These are phyloP conservation scores for Microcyclospora pomicola DNA, from an alignment of 2,329 filamentous ascomycete genomes.

Conservation along the genomic window DNA sequence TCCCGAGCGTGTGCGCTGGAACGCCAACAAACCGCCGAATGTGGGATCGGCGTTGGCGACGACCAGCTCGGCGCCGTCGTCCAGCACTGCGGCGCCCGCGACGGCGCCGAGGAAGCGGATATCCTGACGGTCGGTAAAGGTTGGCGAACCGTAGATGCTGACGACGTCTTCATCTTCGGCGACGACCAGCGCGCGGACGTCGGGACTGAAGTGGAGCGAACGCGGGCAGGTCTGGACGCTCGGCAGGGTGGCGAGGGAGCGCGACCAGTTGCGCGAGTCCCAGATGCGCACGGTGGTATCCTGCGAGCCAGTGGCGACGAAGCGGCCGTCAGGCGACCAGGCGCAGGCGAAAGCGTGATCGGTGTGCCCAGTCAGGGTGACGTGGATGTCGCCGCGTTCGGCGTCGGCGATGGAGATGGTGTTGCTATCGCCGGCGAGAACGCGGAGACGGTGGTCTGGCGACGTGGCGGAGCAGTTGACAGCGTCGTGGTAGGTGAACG, in stretches of 20 bases:
- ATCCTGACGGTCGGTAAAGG: conserved; percentile 51
- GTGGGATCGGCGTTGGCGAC: conserved; percentile 52
- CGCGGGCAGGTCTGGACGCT: conserved; percentile 57
- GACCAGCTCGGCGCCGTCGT: conserved; percentile 53
- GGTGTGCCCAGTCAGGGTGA: conserved; percentile 41
- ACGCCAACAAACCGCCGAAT: conserved; percentile 46
- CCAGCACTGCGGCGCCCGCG: conserved; percentile 52
- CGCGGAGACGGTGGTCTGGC: conserved; percentile 55
- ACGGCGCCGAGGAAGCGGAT: conserved; percentile 65
- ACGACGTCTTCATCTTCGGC: conserved; percentile 65
- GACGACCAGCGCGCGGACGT: conserved; percentile 54
- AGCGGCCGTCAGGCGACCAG: conserved; percentile 66
- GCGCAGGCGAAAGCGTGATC: conserved; percentile 66
- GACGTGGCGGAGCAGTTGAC: conserved; percentile 63
- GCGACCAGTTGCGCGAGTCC: conserved; percentile 58
- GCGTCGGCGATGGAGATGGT: conserved; percentile 56
- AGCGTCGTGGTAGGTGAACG: conserved; percentile 44
- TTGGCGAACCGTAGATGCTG: conserved; percentile 50
- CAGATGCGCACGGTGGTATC: conserved; percentile 61
- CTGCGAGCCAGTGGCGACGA: conserved; percentile 63
- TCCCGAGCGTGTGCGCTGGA: conserved; percentile 1
- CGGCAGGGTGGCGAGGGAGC: conserved; percentile 41
- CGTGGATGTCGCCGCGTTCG: conserved; percentile 39
- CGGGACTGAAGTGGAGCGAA: conserved; percentile 53
- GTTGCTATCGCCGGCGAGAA: conserved; percentile 56